Evolutionary conservation across 495 filamentous ascomycete species (phyloP).

Genomic region (Penicillium arizonense): DNA sequence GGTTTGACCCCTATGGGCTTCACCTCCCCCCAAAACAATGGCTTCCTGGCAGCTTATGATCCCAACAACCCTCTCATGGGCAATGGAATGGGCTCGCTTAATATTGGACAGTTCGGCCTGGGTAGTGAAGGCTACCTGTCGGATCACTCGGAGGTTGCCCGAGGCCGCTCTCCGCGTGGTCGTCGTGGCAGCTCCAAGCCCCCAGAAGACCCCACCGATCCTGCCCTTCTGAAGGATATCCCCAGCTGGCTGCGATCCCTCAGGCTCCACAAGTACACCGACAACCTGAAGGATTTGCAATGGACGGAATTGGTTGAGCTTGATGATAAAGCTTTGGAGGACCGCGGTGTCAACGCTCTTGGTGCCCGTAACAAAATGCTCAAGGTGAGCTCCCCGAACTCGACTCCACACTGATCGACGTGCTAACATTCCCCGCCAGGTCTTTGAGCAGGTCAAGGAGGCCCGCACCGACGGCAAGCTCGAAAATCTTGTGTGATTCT

Average conservation of each 20-base stretch:
- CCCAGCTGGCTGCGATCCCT: slow-evolving; percentile 94
- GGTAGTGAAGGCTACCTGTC: slow-evolving; percentile 87
- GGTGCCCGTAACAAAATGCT: slow-evolving; percentile 97
- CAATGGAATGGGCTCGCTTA: slow-evolving; percentile 69
- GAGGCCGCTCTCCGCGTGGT: slow-evolving; percentile 89
- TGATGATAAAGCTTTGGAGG: slow-evolving; percentile 90
- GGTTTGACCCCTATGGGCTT: slow-evolving; percentile 64
- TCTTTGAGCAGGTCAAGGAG: slow-evolving; percentile 93
- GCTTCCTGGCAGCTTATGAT: slow-evolving; percentile 89
- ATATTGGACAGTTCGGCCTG: slow-evolving; percentile 71
- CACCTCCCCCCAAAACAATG: slow-evolving; percentile 91
- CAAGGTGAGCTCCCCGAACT: slow-evolving; percentile 59
- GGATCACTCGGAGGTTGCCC: slow-evolving; percentile 85
- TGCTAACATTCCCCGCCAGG: slow-evolving; percentile 40
- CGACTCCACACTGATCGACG: slow-evolving; percentile 1
- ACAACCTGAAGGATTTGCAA: slow-evolving; percentile 94
- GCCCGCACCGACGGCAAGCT: slow-evolving; percentile 70
- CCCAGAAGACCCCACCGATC: slow-evolving; percentile 95
- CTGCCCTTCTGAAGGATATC: slow-evolving; percentile 87
- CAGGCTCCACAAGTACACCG: slow-evolving; percentile 96
- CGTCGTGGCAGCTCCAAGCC: slow-evolving; percentile 94
- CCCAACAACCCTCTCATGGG: slow-evolving; percentile 68
- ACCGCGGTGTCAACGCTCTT: slow-evolving; percentile 90
- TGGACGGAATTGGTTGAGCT: slow-evolving; percentile 93
- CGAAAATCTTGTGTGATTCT: slow-evolving; percentile 30